Conservation (phyloP, 2,329 filamentous ascomycete species). For the Emmonsiellopsis sp. region DNA sequence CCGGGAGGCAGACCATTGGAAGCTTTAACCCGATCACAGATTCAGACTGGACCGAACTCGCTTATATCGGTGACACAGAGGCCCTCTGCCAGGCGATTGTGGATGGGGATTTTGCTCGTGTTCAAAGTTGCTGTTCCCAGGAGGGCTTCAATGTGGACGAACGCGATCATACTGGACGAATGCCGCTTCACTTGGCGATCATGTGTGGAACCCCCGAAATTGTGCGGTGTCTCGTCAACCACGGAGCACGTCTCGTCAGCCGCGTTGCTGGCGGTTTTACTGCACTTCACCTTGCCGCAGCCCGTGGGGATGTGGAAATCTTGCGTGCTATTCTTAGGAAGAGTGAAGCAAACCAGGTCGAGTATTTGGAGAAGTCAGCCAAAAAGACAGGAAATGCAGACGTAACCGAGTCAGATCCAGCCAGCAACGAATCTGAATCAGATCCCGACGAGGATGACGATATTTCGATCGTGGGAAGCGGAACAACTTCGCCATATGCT, state of each 20-base stretch:
- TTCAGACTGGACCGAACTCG: constrained; percentile 81
- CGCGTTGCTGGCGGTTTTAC: constrained; percentile 72
- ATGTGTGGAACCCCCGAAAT: constrained; percentile 60
- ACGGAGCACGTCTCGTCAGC: constrained; percentile 63
- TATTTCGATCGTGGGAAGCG: constrained; percentile 26
- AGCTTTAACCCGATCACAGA: constrained; percentile 74
- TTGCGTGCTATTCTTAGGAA: constrained; percentile 55
- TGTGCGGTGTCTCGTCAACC: constrained; percentile 61
- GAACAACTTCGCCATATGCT: constrained; percentile 35
- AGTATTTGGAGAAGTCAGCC: constrained; percentile 7
- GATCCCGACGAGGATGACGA: constrained; percentile 8
- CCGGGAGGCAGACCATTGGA: constrained; percentile 64
- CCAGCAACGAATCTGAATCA: constrained; percentile 11
- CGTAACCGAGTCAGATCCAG: neutral
- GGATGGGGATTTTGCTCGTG: constrained; percentile 59
- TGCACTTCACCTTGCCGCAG: constrained; percentile 71
- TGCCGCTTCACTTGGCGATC: constrained; percentile 68
- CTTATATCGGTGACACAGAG: constrained; percentile 72
- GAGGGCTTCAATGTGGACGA: constrained; percentile 62
- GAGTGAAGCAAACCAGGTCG: constrained; percentile 52
- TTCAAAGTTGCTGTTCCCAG: constrained; percentile 61
- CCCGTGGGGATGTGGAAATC: constrained; percentile 59
- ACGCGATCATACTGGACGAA: constrained; percentile 69
- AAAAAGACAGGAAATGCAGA: neutral
- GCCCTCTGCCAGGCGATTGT: constrained; percentile 74